Conservation (phyloP, 169 alveolate species). For the Plasmodium relictum region DNA sequence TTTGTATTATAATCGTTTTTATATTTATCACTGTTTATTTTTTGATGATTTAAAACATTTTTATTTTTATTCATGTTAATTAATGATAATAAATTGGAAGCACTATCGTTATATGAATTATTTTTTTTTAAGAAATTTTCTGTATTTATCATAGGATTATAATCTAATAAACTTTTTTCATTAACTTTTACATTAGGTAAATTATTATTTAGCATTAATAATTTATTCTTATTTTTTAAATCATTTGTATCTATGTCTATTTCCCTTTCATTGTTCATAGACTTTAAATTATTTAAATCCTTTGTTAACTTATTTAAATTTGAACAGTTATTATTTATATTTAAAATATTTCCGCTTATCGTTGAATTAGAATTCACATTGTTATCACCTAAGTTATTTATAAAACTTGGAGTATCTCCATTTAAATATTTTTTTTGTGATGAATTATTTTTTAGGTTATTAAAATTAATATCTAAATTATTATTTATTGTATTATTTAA, state of each 20-base stretch:
- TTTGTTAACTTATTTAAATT: too few species aligned
- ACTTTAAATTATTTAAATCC: too few species aligned
- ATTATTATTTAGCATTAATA: conserved; percentile 17
- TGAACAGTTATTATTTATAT: background rate
- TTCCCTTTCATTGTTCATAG: too few species aligned
- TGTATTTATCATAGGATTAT: conserved; percentile 2
- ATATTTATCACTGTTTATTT: background rate
- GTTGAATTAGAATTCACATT: background rate
- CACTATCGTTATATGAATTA: conserved; percentile 22
- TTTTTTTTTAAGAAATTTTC: conserved; percentile 16
- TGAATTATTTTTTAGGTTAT: background rate
- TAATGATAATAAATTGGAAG: conserved; percentile 20
- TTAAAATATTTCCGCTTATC: background rate
- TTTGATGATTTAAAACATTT: conserved; percentile 6
- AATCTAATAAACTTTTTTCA: background rate
- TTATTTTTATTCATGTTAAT: conserved; percentile 33
- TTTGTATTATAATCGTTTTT: background rate
- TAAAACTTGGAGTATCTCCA: background rate
- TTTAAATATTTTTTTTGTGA: conserved; percentile 21
- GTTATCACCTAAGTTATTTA: background rate
- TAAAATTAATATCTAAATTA: background rate
- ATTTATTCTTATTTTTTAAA: conserved; percentile 3
- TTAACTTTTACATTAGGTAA: conserved; percentile 10
- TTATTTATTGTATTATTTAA: background rate
- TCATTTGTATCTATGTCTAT: background rate